Conservation (phyloP, 176 grass and related monocot species). For the Carex parvula region DNA sequence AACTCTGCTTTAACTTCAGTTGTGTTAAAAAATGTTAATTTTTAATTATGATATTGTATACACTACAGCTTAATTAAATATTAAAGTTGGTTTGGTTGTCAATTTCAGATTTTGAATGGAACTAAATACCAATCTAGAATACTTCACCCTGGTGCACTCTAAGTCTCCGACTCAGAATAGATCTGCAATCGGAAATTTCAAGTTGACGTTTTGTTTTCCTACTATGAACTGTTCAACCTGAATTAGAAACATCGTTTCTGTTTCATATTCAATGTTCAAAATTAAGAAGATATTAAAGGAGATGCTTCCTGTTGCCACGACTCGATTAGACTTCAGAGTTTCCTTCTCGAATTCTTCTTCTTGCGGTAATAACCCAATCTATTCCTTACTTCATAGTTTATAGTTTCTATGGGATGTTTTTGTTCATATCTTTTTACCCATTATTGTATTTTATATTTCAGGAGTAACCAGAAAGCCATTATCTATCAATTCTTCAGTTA, state of each 20-base stretch:
- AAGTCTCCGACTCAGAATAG: not conserved
- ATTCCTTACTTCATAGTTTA: not conserved
- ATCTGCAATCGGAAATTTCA: not conserved
- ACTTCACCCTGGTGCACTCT: not conserved
- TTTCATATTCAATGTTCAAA: slow-evolving; percentile 30
- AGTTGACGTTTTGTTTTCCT: too few species aligned
- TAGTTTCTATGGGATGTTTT: not conserved
- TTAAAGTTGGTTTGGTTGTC: not conserved
- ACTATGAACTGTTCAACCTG: not conserved
- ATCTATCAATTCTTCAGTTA: not conserved
- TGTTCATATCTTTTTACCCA: not conserved
- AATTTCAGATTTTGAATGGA: slow-evolving; percentile 4
- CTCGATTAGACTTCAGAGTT: slow-evolving; percentile 23
- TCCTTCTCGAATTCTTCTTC: not conserved
- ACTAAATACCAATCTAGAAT: not conserved
- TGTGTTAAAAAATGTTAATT: not conserved
- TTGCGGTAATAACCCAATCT: slow-evolving; percentile 26
- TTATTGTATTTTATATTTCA: slow-evolving; percentile 19
- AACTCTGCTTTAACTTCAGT: not conserved
- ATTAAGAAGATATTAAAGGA: slow-evolving; percentile 31
- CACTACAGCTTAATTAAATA: not conserved
- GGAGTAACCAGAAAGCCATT: slow-evolving; percentile 22
- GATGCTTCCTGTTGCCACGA: slow-evolving; percentile 40
- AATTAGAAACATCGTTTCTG: not conserved
- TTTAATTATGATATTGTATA: not conserved